Conservation (phyloP, 2,329 filamentous ascomycete species). For the Zasmidium citrigriseum region DNA sequence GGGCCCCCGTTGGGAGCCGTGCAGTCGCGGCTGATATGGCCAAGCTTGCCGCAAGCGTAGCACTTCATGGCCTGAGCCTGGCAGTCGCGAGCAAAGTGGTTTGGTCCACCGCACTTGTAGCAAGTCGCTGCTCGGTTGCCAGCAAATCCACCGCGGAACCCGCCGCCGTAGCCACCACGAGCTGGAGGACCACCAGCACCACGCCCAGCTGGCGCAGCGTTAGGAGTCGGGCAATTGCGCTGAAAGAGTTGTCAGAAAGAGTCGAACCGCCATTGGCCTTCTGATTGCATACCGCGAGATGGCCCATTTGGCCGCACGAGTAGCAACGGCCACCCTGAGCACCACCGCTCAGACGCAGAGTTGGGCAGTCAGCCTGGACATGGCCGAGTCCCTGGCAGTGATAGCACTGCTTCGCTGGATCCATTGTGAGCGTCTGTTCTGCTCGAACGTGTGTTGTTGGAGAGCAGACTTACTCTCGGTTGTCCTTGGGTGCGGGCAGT, state of each 20-base stretch:
- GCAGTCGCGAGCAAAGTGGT: constrained; percentile 98
- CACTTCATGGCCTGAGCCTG: constrained; percentile 99
- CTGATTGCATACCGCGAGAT: constrained; percentile 71
- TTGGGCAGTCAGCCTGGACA: constrained; percentile 98
- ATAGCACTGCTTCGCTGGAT: constrained; percentile 93
- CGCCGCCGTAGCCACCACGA: constrained; percentile 64
- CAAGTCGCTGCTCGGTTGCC: constrained; percentile 66
- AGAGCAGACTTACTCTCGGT: constrained; percentile 70
- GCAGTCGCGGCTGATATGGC: constrained; percentile 93
- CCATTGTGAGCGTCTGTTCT: constrained; percentile 23
- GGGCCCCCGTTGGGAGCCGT: constrained; percentile 95
- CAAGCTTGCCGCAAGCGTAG: constrained; percentile 90
- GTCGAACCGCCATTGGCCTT: neutral
- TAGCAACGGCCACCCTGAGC: constrained; percentile 83
- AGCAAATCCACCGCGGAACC: constrained; percentile 74
- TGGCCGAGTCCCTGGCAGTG: constrained; percentile 98
- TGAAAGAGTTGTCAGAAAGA: constrained; percentile 37
- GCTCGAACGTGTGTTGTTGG: neutral
- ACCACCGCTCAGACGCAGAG: constrained; percentile 82
- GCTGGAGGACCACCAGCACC: constrained; percentile 64
- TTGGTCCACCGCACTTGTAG: constrained; percentile 78
- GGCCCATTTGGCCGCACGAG: constrained; percentile 89
- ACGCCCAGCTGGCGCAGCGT: constrained; percentile 62
- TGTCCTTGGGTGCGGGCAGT: constrained; percentile 92
- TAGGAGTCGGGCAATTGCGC: constrained; percentile 82